Base-by-base conservation (phyloP, 2,329 filamentous ascomycete species). In the Didymella pinodella region DNA sequence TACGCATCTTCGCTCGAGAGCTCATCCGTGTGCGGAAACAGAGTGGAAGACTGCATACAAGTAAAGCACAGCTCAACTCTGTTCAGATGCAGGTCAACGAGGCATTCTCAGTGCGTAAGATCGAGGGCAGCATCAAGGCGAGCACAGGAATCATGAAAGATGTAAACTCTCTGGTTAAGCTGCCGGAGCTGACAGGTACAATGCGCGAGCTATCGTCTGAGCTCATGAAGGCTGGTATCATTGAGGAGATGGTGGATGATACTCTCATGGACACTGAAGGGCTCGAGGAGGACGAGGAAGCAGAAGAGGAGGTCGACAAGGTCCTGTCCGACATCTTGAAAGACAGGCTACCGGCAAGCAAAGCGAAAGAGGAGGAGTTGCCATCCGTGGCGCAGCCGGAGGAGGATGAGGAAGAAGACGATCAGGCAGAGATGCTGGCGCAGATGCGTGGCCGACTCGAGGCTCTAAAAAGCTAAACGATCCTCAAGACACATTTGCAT, bases 41-140 rank as follows among this genome's bases (percentile, higher is more conserved):
- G 63, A 85, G 84, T 18, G 80, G 84, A 29, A 88, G 95, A 4
- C 84, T 98, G 38, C 84, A 90, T 18, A 98, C 94, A 0, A 90
- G 89, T 70, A 96, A 96, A 76, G 95, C 95, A 2, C 95, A 98
- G 80, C 86, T 99, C 47, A 88, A 89, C 75, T 94, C 90, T 66
- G 94, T 99, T 43, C 90, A 94, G 78, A 96, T 98, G 93, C 95
- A 98, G 80, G 94, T 99, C 73, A 92, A 93, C 73, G 94, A 98
- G 81, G 93, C 95, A 1, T 98, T 98, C 78, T 91, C 92, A 1
- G 89, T 98, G 70, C 89, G 92, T 68, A 96, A 96, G 83, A 98
- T 99, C 64, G 93, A 98, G 79, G 94, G 93, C 45, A 93, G 90
- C 71, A 93, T 99, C 73, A 86, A 87, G 66, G 89, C 90, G 41